Conservation (phyloP, 371 early-diverging fungal genomes). For the Rhizomucor miehei region DNA sequence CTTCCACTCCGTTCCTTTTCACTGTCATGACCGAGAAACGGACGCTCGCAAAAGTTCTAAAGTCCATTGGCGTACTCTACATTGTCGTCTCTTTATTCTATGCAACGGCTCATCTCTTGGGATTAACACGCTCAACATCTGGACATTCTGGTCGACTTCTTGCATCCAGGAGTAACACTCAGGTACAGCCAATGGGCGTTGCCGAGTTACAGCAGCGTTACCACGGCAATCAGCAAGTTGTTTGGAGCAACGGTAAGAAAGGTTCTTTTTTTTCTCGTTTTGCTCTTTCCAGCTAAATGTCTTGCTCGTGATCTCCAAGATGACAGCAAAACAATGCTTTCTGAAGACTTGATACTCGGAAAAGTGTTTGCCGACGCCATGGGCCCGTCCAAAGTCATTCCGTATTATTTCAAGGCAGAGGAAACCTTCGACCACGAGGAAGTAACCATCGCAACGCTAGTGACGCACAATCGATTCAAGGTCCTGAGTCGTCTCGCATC, state of each 20-base stretch:
- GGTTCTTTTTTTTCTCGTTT: slow-evolving; percentile 2
- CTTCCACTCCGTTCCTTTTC: neutral
- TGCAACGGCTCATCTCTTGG: slow-evolving; percentile 26
- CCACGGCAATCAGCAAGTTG: slow-evolving; percentile 20
- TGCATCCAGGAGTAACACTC: slow-evolving; percentile 1
- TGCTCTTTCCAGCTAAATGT: neutral
- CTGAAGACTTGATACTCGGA: slow-evolving; percentile 49
- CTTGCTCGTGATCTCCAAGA: neutral
- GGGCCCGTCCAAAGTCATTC: slow-evolving; percentile 60
- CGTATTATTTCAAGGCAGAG: slow-evolving; percentile 53
- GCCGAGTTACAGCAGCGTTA: slow-evolving; percentile 22
- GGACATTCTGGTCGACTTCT: neutral
- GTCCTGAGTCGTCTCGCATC: slow-evolving; percentile 48
- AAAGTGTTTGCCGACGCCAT: slow-evolving; percentile 60
- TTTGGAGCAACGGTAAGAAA: slow-evolving; percentile 18
- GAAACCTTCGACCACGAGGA: slow-evolving; percentile 46
- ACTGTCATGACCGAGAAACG: slow-evolving; percentile 16
- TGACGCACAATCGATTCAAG: slow-evolving; percentile 52
- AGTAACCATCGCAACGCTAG: slow-evolving; percentile 56
- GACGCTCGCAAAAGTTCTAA: slow-evolving; percentile 12
- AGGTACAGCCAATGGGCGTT: slow-evolving; percentile 10
- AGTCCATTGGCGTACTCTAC: slow-evolving; percentile 23
- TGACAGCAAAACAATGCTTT: slow-evolving; percentile 15
- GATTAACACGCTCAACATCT: slow-evolving; percentile 11
- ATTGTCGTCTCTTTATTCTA: slow-evolving; percentile 26